Evolutionary conservation across 2,329 filamentous ascomycete species (phyloP).

Genomic region (Beauveria australis): DNA sequence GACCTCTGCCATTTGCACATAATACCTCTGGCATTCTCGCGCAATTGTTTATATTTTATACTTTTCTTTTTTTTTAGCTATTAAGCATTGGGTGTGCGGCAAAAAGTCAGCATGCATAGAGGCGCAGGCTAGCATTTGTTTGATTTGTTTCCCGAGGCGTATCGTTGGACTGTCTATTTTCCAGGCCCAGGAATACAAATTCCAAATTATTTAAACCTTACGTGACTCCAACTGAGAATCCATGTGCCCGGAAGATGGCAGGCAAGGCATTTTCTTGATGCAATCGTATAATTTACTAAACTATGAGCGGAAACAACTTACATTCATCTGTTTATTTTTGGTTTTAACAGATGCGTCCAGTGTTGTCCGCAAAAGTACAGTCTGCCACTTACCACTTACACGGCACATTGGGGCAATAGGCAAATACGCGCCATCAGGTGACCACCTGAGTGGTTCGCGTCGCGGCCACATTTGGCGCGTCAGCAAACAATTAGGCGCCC

Average conservation of each 20-base stretch:
- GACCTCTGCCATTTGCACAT: slow-evolving; percentile 5
- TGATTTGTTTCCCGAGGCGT: slow-evolving; percentile 5
- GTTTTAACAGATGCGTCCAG: too few species aligned
- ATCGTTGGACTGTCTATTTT: slow-evolving; percentile 11
- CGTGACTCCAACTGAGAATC: too few species aligned
- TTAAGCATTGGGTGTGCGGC: slow-evolving; percentile 11
- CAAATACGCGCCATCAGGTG: slow-evolving; percentile 21
- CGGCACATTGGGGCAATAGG: not conserved
- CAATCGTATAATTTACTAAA: too few species aligned
- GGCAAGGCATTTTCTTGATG: too few species aligned
- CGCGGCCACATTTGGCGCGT: slow-evolving; percentile 13
- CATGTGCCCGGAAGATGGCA: too few species aligned
- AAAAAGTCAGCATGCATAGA: slow-evolving; percentile 14
- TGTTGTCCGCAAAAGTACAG: too few species aligned
- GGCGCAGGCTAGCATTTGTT: slow-evolving; percentile 16
- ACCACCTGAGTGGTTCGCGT: slow-evolving; percentile 30
- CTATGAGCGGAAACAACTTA: too few species aligned
- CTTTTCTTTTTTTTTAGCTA: not conserved
- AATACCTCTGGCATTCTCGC: slow-evolving; percentile 3
- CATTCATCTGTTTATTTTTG: too few species aligned
- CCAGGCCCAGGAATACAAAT: slow-evolving; percentile 1
- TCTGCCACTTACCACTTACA: not conserved
- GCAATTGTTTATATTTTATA: slow-evolving; percentile 5
- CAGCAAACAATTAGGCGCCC: slow-evolving; percentile 12
- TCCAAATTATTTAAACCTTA: not conserved